Conservation (phyloP, 2,329 filamentous ascomycete genomes). For the Sordariomycetes sp. region DNA sequence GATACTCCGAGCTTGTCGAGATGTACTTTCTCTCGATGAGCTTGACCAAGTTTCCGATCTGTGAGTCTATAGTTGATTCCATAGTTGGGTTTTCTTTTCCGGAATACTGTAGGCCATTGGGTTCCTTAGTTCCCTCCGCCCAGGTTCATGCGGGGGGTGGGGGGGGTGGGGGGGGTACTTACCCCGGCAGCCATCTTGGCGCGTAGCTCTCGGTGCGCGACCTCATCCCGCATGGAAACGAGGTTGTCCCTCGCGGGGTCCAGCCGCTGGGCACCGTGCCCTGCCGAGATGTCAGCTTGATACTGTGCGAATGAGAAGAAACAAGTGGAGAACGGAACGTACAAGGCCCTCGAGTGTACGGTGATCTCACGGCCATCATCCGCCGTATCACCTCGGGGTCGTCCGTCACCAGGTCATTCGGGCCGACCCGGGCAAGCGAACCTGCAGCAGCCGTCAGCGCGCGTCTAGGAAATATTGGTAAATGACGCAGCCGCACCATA, state of each 20-base stretch:
- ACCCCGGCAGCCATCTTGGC: slow-evolving; percentile 37
- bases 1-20: slow-evolving; percentile 18
- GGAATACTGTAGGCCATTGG: not conserved
- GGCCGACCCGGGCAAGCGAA: slow-evolving; percentile 28
- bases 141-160: not conserved
- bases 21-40: slow-evolving; percentile 37
- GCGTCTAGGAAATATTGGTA: not conserved
- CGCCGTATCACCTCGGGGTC: slow-evolving; percentile 26
- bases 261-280: slow-evolving; percentile 38
- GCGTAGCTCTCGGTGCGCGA: slow-evolving; percentile 26
- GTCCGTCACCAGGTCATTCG: slow-evolving; percentile 26
- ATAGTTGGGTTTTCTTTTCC: slow-evolving; percentile 37
- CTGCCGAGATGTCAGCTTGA: slow-evolving; percentile 18
- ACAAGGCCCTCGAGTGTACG: slow-evolving; percentile 20
- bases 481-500: slow-evolving; percentile 12
- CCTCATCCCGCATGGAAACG: slow-evolving; percentile 36
- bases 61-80: slow-evolving; percentile 36
- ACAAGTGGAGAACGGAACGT: slow-evolving; percentile 2
- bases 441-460: slow-evolving; percentile 10
- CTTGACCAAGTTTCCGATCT: slow-evolving; percentile 31
- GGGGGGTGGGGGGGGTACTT: slow-evolving; percentile 8
- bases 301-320: slow-evolving; percentile 13
- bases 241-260: slow-evolving; percentile 42
- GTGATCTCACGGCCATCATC: slow-evolving; percentile 23
- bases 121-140: not conserved